Percentiles rank a stretch among this genome's conserved stretches.
These are phyloP conservation scores for Candida nanaspora DNA, from an alignment of 805 yeast species.

Conservation along the genomic window DNA sequence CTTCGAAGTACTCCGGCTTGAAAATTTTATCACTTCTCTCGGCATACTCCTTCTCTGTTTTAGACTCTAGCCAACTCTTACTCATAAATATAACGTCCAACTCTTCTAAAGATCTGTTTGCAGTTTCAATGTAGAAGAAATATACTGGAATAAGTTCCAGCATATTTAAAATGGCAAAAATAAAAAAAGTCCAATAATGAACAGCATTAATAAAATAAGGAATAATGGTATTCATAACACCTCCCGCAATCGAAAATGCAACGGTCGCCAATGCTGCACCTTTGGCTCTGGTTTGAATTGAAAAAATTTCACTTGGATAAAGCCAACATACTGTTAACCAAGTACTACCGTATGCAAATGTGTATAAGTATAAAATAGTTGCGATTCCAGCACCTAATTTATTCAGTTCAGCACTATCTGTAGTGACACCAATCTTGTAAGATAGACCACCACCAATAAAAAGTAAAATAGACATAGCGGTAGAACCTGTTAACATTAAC, in stretches of 20 bases:
- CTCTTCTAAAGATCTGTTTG: slow-evolving; percentile 52
- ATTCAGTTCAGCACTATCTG: slow-evolving; percentile 14
- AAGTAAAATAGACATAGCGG: slow-evolving; percentile 30
- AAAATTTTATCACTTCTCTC: not conserved
- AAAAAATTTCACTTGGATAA: slow-evolving; percentile 17
- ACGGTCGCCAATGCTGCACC: slow-evolving; percentile 20
- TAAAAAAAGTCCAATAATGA: slow-evolving; percentile 22
- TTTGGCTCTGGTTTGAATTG: slow-evolving; percentile 18
- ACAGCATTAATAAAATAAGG: slow-evolving; percentile 24
- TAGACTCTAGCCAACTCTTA: slow-evolving; percentile 45
- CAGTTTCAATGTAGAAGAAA: slow-evolving; percentile 50
- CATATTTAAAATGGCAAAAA: slow-evolving; percentile 23
- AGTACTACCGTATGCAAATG: slow-evolving; percentile 25
- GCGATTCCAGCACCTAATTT: slow-evolving; percentile 24
- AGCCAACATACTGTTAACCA: slow-evolving; percentile 16
- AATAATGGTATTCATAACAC: slow-evolving; percentile 25
- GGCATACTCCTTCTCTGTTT: slow-evolving; percentile 31
- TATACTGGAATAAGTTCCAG: slow-evolving; percentile 23
- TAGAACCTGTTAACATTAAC: slow-evolving; percentile 19
- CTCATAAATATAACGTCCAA: slow-evolving; percentile 53
- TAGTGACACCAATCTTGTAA: slow-evolving; percentile 3
- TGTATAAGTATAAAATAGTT: slow-evolving; percentile 27
- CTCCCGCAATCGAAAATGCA: slow-evolving; percentile 25
- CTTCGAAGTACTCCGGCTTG: not conserved
- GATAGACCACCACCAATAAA: slow-evolving; percentile 32